Percentiles rank a stretch among this genome's conserved stretches.
Conservation (phyloP, 2,329 filamentous ascomycete genomes). For the Apiospora malaysiana region DNA sequence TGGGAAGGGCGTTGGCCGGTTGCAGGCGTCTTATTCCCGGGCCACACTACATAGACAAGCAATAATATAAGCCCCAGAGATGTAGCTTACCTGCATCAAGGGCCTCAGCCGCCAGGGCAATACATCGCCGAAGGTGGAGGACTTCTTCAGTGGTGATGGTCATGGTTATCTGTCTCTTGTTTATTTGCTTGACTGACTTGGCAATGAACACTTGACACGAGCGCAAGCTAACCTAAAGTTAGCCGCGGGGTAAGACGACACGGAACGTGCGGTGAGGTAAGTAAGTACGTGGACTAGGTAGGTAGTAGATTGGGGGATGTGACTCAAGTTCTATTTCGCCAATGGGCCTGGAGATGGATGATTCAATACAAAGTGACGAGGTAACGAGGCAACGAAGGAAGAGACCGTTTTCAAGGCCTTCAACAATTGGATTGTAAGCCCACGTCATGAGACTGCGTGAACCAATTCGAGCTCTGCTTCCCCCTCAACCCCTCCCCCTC, state of each 20-base stretch:
- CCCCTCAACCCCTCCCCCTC: neutral
- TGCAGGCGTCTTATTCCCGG: too few species aligned
- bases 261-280: neutral
- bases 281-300: too few species aligned
- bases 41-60: neutral
- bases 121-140: conserved; percentile 31
- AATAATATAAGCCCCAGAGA: neutral
- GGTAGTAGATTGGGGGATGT: neutral
- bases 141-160: conserved; percentile 23
- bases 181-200: neutral
- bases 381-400: too few species aligned
- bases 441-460: neutral
- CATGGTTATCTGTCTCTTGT: neutral
- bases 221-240: neutral
- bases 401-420: neutral
- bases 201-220: neutral
- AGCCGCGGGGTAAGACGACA: neutral
- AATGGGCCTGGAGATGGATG: too few species aligned
- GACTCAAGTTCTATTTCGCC: neutral
- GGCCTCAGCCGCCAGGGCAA: conserved; percentile 38
- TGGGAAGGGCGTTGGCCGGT: too few species aligned
- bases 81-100: conserved; percentile 28
- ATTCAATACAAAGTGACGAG: too few species aligned
- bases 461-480: neutral
- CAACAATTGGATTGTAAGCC: neutral